Percentiles rank a stretch among this genome's conserved stretches.
Evolutionary conservation across 2,329 filamentous ascomycete genomes (phyloP).

Genomic region (Chaetoscypha palmicola): DNA sequence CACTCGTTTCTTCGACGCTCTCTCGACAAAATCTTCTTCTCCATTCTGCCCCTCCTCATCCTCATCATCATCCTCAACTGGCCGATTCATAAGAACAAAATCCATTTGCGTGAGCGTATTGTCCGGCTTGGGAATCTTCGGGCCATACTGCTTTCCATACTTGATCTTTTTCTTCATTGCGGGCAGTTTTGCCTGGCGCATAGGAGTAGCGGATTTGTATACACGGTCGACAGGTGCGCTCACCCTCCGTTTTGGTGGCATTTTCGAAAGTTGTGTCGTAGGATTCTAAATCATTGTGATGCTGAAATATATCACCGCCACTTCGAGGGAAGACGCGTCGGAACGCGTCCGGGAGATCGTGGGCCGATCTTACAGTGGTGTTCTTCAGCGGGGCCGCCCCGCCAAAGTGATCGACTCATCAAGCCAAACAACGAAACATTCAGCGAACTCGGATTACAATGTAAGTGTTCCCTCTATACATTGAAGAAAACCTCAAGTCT

Average conservation of each 20-base stretch:
- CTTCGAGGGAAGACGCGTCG: background rate
- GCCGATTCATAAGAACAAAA: slow-evolving; percentile 13
- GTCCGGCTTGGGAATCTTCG: slow-evolving; percentile 18
- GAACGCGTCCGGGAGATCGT: no score
- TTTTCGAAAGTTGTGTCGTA: slow-evolving; percentile 5
- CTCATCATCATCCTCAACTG: slow-evolving; percentile 4
- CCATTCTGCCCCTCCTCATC: slow-evolving; percentile 12
- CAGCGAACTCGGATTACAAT: no score
- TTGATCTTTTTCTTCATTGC: slow-evolving; percentile 19
- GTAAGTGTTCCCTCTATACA: no score
- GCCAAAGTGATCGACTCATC: no score
- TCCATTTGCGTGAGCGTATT: slow-evolving; percentile 29
- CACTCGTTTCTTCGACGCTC: slow-evolving; percentile 14
- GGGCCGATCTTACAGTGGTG: no score
- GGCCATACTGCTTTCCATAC: slow-evolving; percentile 21
- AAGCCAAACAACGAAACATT: no score
- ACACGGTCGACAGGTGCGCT: slow-evolving; percentile 22
- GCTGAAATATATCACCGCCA: background rate
- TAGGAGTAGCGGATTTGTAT: slow-evolving; percentile 23
- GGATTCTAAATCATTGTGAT: background rate
- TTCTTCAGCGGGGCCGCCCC: no score
- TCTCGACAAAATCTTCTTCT: slow-evolving; percentile 13
- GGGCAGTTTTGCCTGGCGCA: slow-evolving; percentile 23
- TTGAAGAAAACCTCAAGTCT: no score
- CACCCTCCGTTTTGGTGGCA: slow-evolving; percentile 19